Base-by-base conservation (phyloP, 106 monocot genomes). In the Posidonia australis region DNA sequence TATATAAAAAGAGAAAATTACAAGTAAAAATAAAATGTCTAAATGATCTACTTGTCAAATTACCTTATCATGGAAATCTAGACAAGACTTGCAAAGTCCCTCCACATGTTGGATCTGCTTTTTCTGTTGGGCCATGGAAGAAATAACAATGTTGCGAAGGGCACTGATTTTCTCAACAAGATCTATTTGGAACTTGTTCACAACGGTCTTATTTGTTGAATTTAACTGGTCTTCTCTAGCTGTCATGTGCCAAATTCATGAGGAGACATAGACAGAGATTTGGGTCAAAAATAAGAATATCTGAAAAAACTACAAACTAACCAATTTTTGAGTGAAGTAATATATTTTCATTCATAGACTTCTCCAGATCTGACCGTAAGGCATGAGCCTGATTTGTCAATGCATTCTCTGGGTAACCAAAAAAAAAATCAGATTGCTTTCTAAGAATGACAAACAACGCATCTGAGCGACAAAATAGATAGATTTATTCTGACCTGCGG, bases 61-160 rank as follows among this genome's bases (percentile, higher is more conserved):
- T 75, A 99, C 98, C 87, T 81, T 85, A 21, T 99, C 87, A 75
- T 91, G 80, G 67, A 78, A 91, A 63, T 85, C 75, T 43, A 91
- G 52, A 72, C 74, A 88, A 53, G 91, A 85, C 10, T 83, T 59
- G 23, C 98, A 87, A 31, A 88, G 67, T 13, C 82, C 74, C 63
- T 91, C 83, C 46, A 91, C 75, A 44, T 71, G 77, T 17, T 72
- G 58, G 6, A 99, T 78, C 64, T 91, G 85, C 24, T 69, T 54
- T 49, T 85, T 99, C 63, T 99, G 98, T 48, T 76, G 79, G 25
- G 69, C 48, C 46, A 83, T 64, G 18, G 87, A 91, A 49, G 78
- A 46, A 74, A 48, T 72, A 53, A 99, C 58, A 31, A 66, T 73
- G 54, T 26, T 75, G 17, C 84, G 83, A 46, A 99, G 85, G 69